phyloP scores from a whole-genome alignment of 176 grass and related monocot species.

The Puccinellia tenuiflora region DNA sequence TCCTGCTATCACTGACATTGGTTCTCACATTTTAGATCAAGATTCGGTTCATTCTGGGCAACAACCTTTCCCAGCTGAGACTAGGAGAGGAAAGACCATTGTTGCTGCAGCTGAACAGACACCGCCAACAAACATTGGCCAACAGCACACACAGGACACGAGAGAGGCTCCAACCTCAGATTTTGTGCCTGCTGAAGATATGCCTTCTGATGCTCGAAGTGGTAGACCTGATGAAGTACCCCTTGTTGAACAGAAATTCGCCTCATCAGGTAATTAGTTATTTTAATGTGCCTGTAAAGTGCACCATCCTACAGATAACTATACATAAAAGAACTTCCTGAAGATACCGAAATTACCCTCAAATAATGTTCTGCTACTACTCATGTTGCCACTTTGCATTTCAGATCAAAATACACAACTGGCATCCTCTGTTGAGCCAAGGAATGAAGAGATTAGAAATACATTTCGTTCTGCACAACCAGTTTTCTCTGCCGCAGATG shows the following conservation, averaged over 20 bases:
- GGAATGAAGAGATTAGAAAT: background rate
- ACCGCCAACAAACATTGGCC: slow-evolving; percentile 1
- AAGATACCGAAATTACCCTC: background rate
- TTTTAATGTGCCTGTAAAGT: background rate
- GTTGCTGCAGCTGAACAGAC: slow-evolving; percentile 13
- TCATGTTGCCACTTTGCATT: background rate
- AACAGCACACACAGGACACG: background rate
- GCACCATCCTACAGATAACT: background rate
- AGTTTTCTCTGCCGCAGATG: background rate
- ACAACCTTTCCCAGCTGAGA: background rate
- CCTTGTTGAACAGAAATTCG: background rate
- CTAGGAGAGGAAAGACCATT: slow-evolving; percentile 10
- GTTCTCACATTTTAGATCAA: slow-evolving; percentile 21
- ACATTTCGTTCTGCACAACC: background rate
- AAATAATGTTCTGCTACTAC: background rate
- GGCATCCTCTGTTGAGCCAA: background rate
- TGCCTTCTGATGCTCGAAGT: background rate
- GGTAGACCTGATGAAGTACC: background rate
- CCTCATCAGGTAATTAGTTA: slow-evolving; percentile 7
- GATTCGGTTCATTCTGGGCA: background rate
- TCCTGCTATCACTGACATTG: slow-evolving; percentile 1
- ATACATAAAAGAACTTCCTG: background rate
- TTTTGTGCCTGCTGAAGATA: background rate
- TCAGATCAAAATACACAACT: slow-evolving; percentile 12
- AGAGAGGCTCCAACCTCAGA: background rate